phyloP scores from a whole-genome alignment of 768 basidiomycete genomes.

The Hortiboletus campestris region DNA sequence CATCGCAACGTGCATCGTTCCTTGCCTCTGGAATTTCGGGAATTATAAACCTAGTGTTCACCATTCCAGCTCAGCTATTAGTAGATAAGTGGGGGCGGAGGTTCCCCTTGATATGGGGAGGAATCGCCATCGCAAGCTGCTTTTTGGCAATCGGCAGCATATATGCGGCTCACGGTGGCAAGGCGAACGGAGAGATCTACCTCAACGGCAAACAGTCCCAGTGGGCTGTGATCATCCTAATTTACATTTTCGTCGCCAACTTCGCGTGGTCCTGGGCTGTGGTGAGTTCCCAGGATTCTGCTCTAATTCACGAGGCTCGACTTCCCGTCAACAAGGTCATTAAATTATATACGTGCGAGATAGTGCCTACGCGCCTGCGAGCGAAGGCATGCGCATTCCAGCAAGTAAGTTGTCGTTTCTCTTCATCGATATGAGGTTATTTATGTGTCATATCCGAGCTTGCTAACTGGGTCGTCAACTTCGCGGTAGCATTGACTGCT shows the following conservation, averaged over 20 bases:
- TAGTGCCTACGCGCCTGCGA: conserved; percentile 47
- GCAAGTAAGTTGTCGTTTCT: conserved; percentile 34
- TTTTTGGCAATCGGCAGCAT: conserved; percentile 44
- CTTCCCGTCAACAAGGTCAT: conserved; percentile 22
- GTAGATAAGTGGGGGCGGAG: conserved; percentile 40
- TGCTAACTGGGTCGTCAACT: conserved; percentile 37
- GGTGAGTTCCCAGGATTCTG: conserved; percentile 16
- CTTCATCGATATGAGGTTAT: not conserved
- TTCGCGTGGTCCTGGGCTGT: conserved; percentile 47
- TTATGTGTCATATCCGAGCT: conserved; percentile 16
- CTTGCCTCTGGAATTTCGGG: conserved; percentile 51
- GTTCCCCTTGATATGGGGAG: conserved; percentile 42
- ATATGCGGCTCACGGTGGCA: conserved; percentile 41
- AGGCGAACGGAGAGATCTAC: conserved; percentile 22
- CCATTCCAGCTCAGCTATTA: conserved; percentile 38
- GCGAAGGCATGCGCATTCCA: conserved; percentile 43
- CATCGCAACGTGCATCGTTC: conserved; percentile 45
- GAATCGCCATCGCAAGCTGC: conserved; percentile 36
- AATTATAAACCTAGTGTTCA: conserved; percentile 40
- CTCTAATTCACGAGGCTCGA: not conserved
- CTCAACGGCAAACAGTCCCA: conserved; percentile 23
- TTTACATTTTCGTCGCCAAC: conserved; percentile 45
- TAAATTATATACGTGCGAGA: conserved; percentile 43
- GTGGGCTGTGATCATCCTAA: conserved; percentile 44
- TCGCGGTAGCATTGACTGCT: conserved; percentile 43